Evolutionary conservation across 2,329 filamentous ascomycete species (phyloP), one percentile per base, ranked within the genome.

Genomic region (Cyclaneusma minus): DNA sequence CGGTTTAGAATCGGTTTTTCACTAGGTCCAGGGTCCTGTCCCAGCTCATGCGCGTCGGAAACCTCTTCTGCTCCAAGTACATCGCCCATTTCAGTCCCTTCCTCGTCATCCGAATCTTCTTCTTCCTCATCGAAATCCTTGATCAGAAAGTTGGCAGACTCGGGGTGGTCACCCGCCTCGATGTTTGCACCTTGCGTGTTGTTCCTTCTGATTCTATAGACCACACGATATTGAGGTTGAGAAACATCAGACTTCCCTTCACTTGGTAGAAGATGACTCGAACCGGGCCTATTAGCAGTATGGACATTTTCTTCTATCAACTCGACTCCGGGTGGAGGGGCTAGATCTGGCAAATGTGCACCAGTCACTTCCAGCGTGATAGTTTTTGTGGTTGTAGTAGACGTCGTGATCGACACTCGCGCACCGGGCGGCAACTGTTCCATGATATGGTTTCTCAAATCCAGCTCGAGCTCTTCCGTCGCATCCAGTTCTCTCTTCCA

Each of bases 311-410:
- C 57, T 35, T 70, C 64, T 10, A 75, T 49, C 6, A 75, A 52
- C 39, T 73, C 66, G 7, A 71, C 58, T 1, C 68, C 68, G 0
- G 66, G 62, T 0, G 68, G 62, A 2, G 66, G 62, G 2, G 61
- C 52, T 2, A 75, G 48, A 2, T 60, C 53, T 3, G 64, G 54
- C 4, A 59, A 52, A 12, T 58, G 51, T 4, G 60, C 52, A 1
- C 67, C 66, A 9, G 59, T 59, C 19, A 77, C 60, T 28, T 76
- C 68, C 3, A 76, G 68, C 0, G 70, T 73, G 37, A 76, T 69
- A 9, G 58, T 74, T 34, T 73, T 72, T 6, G 62, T 68, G 2
- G 64, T 71, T 1, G 59, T 60, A 0, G 68, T 66, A 3, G 63
- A 61, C 5, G 67, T 71, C 1, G 61, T 64, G 19, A 75, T 66